Conservation (phyloP, 1,284 basidiomycete genomes). For the Phellinidium pouzarii region DNA sequence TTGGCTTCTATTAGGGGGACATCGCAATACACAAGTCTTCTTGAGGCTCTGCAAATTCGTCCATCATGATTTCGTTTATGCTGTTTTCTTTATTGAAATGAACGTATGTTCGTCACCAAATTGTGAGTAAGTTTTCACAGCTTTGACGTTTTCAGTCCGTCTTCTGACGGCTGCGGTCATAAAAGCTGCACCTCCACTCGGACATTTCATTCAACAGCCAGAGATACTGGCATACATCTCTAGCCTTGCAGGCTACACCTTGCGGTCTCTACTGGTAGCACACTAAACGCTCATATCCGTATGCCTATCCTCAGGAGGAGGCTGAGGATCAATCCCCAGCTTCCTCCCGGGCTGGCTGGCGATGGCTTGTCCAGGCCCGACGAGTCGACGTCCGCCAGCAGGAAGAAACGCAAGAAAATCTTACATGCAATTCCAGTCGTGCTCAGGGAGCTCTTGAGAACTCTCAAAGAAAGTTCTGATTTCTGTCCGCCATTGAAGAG, state of each 20-base stretch:
- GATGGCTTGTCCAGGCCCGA: not conserved
- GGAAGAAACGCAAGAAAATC: slow-evolving; percentile 1
- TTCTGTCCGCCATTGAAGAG: not conserved
- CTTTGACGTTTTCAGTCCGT: too few relatives aligned
- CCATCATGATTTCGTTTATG: not conserved
- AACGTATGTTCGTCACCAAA: not conserved
- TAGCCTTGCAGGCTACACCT: too few relatives aligned
- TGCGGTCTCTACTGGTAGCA: not conserved
- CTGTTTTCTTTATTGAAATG: too few relatives aligned
- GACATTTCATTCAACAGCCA: too few relatives aligned
- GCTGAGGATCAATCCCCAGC: not conserved
- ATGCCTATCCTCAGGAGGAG: not conserved
- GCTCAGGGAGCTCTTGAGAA: not conserved
- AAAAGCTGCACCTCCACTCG: too few relatives aligned
- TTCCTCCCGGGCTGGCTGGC: not conserved
- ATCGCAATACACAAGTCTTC: not conserved
- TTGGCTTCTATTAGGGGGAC: too few relatives aligned
- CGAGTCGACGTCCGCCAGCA: not conserved
- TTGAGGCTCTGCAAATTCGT: not conserved
- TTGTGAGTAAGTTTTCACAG: not conserved
- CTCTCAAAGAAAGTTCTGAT: not conserved
- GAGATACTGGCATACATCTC: too few relatives aligned
- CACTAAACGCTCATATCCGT: not conserved
- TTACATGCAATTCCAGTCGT: not conserved
- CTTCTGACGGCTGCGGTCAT: too few relatives aligned